Base-by-base conservation (phyloP, 768 basidiomycete species). In the Phylloporus scabripes region DNA sequence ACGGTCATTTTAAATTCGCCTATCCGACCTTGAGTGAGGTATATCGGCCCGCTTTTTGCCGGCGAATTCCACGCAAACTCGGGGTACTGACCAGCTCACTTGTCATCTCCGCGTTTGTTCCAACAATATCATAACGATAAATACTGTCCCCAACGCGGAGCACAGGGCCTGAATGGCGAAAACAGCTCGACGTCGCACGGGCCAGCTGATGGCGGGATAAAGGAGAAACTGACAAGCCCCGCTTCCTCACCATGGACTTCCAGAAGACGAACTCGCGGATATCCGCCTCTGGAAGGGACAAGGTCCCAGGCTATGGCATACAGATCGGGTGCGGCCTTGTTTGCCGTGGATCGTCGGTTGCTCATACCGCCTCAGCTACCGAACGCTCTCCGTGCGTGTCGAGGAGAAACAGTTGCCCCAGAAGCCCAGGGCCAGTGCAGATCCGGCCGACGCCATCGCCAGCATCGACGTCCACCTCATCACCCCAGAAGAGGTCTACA, bases 391-490 rank as follows among this genome's bases (percentile, higher is more conserved):
- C 5, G 71, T 74, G 39, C 71, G 72, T 14, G 68, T 75, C 46
- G 70, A 68, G n/a, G 65, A 71, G 45, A 59, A 60, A 42, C 42
- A 18, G 51, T 50, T 44, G 44, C 40, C 26, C 11, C 37, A 38
- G 37, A 59, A 58, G 31, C 46, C 57, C 3, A 57, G 53, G 45
- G 48, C 53, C 17, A 52, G 59, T 1, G 2, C 48, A 1, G 72
- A 74, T 44, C 69, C 72, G 5, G 68, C 69, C 2, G 59, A 69
- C 50, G 68, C 66, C 48, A 69, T 78, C 59, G 62, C 71, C 20
- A 54, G 69, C 17, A 73, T 81, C 50, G 77, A 81, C 47, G 74
- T 74, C 48, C 80, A 81, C 54, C 64, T 64, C 33, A 56, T 79
- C 14, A 18, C 68, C 0, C 42, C 63, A 0, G 70, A 77, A 12